phyloP scores from a whole-genome alignment of 2,329 filamentous ascomycete genomes.

The Monosporascus sp. region DNA sequence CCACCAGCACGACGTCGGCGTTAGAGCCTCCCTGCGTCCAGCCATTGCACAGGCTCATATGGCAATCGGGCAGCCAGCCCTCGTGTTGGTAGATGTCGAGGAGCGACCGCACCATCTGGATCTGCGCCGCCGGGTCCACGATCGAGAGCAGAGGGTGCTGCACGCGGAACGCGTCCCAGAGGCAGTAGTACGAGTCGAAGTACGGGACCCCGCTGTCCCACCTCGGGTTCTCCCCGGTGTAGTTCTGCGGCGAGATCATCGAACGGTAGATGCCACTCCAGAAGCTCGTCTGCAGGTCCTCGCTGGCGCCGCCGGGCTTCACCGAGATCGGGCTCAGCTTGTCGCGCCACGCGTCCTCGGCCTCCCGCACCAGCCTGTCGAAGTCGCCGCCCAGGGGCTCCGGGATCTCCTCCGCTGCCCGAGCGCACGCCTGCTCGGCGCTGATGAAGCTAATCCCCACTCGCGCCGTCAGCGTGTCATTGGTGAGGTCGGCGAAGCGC shows the following conservation, averaged over 20 bases:
- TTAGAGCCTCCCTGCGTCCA: constrained; percentile 65
- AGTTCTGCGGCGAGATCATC: constrained; percentile 61
- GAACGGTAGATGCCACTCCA: constrained; percentile 58
- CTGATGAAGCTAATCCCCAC: constrained; percentile 62
- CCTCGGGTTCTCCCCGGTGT: constrained; percentile 58
- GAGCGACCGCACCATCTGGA: constrained; percentile 57
- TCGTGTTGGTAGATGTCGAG: constrained; percentile 61
- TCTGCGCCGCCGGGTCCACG: constrained; percentile 54
- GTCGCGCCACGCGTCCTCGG: constrained; percentile 50
- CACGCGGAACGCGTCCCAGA: constrained; percentile 61
- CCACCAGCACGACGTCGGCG: constrained; percentile 57
- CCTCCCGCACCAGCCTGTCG: constrained; percentile 40
- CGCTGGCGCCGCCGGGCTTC: constrained; percentile 42
- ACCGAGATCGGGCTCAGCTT: constrained; percentile 52
- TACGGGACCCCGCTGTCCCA: constrained; percentile 60
- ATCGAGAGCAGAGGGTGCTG: constrained; percentile 61
- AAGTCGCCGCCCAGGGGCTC: constrained; percentile 51
- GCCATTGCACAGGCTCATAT: constrained; percentile 62
- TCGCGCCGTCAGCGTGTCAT: constrained; percentile 49
- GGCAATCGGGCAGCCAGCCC: constrained; percentile 63
- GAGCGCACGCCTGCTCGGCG: constrained; percentile 54
- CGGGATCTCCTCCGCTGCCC: constrained; percentile 58
- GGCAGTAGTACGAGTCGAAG: constrained; percentile 52
- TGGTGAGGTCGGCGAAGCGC: constrained; percentile 40
- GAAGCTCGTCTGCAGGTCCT: constrained; percentile 49